These are phyloP conservation scores for Emericellopsis atlantica DNA, from an alignment of 2,329 filamentous ascomycete species.

Conservation along the genomic window DNA sequence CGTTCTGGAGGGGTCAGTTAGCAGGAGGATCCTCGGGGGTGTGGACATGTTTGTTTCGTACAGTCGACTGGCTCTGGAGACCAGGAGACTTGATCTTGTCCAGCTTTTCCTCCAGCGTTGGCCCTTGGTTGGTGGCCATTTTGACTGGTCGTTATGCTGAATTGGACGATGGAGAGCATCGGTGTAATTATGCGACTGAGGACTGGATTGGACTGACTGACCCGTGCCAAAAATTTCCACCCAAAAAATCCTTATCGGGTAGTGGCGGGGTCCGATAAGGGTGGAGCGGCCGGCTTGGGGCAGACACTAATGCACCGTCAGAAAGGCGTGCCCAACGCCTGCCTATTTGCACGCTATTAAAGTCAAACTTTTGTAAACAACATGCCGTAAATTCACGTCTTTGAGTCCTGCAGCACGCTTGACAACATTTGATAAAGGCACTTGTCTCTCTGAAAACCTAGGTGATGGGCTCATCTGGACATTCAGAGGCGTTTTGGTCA, in stretches of 20 bases:
- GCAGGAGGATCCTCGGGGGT: conserved; percentile 8
- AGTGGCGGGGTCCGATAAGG: conserved; percentile 4
- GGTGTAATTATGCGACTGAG: not conserved
- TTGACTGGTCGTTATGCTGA: not conserved
- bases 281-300: not conserved
- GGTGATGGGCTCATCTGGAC: too few relatives aligned
- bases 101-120: conserved; percentile 71
- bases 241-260: conserved; percentile 4
- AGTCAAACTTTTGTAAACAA: too few relatives aligned
- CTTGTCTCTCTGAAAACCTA: too few relatives aligned
- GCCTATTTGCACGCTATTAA: too few relatives aligned
- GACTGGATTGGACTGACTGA: too few relatives aligned
- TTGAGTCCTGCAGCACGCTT: too few relatives aligned
- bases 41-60: conserved; percentile 24
- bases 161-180: not conserved
- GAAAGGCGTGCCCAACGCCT: too few relatives aligned
- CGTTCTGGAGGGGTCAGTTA: conserved; percentile 41
- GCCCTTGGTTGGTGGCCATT: conserved; percentile 5
- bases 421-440: too few relatives aligned
- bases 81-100: conserved; percentile 96
- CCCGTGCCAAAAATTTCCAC: not conserved
- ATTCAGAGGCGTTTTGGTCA: too few relatives aligned
- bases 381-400: too few relatives aligned
- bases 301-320: not conserved
- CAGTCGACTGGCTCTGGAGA: conserved; percentile 89